A percentile compares a stretch with the other conserved stretches of the same genome.
Conservation (phyloP, 768 basidiomycete genomes). For the Crassisporium funariophilum region DNA sequence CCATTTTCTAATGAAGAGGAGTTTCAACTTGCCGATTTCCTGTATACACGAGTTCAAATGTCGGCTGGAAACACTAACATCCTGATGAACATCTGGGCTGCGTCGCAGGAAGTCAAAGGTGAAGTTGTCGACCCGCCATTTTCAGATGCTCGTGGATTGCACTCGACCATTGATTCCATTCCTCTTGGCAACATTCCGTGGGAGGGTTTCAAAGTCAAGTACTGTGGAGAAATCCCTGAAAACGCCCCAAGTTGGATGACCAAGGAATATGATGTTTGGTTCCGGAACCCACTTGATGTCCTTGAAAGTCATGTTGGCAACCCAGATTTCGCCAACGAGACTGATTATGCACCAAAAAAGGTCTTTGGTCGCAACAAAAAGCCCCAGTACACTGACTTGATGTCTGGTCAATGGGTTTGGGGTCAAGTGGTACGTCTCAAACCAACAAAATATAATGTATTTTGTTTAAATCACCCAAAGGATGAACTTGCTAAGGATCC, state of each 20-base stretch:
- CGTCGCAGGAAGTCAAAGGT: neutral
- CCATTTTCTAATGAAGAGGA: conserved; percentile 1
- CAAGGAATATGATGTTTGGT: conserved; percentile 31
- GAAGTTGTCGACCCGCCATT: conserved; percentile 29
- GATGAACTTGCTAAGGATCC: neutral
- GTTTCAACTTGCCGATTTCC: conserved; percentile 17
- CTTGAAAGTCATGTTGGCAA: conserved; percentile 28
- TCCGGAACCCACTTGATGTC: conserved; percentile 28
- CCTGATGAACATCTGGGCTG: conserved; percentile 23
- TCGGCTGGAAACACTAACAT: conserved; percentile 19
- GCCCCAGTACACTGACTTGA: conserved; percentile 31
- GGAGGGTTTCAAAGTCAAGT: conserved; percentile 24
- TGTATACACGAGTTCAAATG: conserved; percentile 15
- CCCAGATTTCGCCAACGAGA: conserved; percentile 30
- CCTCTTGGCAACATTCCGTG: conserved; percentile 24
- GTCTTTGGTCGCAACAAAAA: conserved; percentile 17
- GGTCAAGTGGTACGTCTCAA: neutral
- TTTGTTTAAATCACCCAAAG: neutral
- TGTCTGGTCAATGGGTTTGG: neutral
- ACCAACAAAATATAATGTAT: neutral
- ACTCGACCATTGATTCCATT: conserved; percentile 34
- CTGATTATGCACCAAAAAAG: conserved; percentile 26
- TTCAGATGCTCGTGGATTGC: conserved; percentile 26
- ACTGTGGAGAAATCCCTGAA: conserved; percentile 23
- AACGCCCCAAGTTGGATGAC: conserved; percentile 29